A percentile compares a stretch with the other conserved stretches of the same genome.
Evolutionary conservation across 1,284 basidiomycete species (phyloP).

Genomic region (Leccinum griseonigrum): DNA sequence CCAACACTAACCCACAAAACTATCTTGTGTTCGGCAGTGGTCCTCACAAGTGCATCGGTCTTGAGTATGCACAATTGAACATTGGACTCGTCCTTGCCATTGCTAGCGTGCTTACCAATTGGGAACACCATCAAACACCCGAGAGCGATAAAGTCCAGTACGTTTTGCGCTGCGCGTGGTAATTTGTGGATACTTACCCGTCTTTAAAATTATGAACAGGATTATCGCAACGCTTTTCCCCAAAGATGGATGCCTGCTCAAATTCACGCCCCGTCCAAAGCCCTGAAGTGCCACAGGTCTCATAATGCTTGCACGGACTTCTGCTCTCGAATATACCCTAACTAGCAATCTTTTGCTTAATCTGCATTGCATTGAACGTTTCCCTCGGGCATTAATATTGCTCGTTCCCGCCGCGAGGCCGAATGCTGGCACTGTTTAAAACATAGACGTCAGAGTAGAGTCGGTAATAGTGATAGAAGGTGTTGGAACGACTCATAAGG

Average conservation of each 20-base stretch:
- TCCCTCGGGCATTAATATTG: background rate
- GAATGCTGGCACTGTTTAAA: background rate
- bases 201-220: conserved; percentile 34
- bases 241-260: conserved; percentile 85
- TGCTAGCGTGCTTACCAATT: conserved; percentile 83
- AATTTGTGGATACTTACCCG: background rate
- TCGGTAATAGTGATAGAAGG: background rate
- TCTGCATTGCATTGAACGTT: conserved; percentile 4
- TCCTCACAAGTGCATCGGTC: conserved; percentile 91
- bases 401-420: background rate
- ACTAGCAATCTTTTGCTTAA: conserved; percentile 12
- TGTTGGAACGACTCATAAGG: background rate
- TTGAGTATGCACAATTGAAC: conserved; percentile 93
- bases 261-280: conserved; percentile 59
- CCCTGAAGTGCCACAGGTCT: conserved; percentile 13
- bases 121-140: conserved; percentile 84
- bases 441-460: background rate
- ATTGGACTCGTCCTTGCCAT: conserved; percentile 84
- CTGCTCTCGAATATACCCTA: background rate
- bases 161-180: conserved; percentile 34
- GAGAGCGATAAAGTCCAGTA: conserved; percentile 82
- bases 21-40: conserved; percentile 96
- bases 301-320: background rate
- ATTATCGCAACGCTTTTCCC: conserved; percentile 96
- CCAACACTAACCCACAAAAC: conserved; percentile 89